These are phyloP conservation scores for Blastomyces gilchristii DNA, from an alignment of 2,329 filamentous ascomycete genomes.

Conservation along the genomic window DNA sequence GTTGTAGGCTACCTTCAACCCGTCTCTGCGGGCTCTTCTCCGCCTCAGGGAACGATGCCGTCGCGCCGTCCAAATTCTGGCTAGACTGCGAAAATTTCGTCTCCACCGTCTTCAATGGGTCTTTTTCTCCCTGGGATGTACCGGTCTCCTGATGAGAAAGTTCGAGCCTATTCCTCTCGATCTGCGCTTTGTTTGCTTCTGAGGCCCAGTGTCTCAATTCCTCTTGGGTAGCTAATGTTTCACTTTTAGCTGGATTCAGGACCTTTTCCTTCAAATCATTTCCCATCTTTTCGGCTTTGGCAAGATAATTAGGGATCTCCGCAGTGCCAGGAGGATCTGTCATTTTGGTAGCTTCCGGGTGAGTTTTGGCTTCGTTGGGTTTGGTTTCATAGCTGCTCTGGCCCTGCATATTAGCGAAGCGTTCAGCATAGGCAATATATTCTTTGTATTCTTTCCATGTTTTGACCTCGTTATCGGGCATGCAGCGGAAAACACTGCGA, in stretches of 20 bases:
- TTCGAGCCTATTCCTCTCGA: constrained; percentile 27
- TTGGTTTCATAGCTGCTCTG: constrained; percentile 39
- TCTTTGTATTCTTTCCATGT: constrained; percentile 92
- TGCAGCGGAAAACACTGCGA: constrained; percentile 86
- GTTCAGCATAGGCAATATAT: constrained; percentile 63
- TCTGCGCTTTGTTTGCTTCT: constrained; percentile 25
- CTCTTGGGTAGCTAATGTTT: constrained; percentile 22
- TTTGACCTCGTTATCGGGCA: constrained; percentile 89
- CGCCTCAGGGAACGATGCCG: constrained; percentile 17
- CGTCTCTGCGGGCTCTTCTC: constrained; percentile 24
- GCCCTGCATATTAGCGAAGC: constrained; percentile 61
- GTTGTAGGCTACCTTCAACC: constrained; percentile 28
- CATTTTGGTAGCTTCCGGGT: constrained; percentile 31
- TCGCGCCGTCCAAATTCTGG: constrained; percentile 19
- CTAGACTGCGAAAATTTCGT: constrained; percentile 19
- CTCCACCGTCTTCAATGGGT: constrained; percentile 25
- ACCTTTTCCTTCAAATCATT: constrained; percentile 27
- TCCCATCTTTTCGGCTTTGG: constrained; percentile 18
- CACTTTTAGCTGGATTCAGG: constrained; percentile 20
- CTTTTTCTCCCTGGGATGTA: constrained; percentile 35
- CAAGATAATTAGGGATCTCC: constrained; percentile 10
- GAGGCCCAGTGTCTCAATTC: constrained; percentile 27
- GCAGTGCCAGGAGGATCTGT: constrained; percentile 32
- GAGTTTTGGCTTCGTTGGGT: constrained; percentile 35
- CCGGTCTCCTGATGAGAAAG: constrained; percentile 22